phyloP scores from a whole-genome alignment of 805 yeast species.

The Lachancea dasiensis region DNA sequence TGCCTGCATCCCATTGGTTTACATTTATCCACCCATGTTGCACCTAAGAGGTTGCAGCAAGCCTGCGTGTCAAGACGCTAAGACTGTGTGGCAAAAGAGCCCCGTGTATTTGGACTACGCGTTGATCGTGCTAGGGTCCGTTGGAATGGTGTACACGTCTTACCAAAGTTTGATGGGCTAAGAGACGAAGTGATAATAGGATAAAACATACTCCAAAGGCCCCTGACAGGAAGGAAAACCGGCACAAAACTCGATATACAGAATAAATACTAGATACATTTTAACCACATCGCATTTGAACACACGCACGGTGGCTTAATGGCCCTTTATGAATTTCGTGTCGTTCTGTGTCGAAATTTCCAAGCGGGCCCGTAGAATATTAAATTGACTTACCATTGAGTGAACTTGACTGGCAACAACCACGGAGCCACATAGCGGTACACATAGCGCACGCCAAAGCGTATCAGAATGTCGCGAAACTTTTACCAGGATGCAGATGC shows the following conservation, averaged over 20 bases:
- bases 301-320: no score
- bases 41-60: conserved; percentile 51
- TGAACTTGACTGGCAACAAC: no score
- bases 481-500: conserved; percentile 4
- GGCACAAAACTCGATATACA: background rate
- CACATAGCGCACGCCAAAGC: background rate
- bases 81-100: conserved; percentile 23
- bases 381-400: no score
- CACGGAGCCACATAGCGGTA: no score
- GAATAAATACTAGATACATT: background rate
- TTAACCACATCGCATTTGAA: background rate
- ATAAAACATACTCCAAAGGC: background rate
- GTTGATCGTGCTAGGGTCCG: conserved; percentile 49
- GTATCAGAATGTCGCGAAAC: conserved; percentile 7
- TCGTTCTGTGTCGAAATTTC: no score
- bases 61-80: conserved; percentile 13
- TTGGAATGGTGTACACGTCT: conserved; percentile 64
- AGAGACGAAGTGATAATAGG: background rate
- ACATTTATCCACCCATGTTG: conserved; percentile 78
- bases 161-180: conserved; percentile 42
- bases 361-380: no score
- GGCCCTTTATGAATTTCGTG: no score
- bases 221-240: background rate
- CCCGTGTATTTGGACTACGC: conserved; percentile 40
- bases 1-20: conserved; percentile 80